Percentiles rank a stretch among this genome's conserved stretches.
phyloP scores from a whole-genome alignment of 1,139 yeast genomes.

The Taphrina deformans region DNA sequence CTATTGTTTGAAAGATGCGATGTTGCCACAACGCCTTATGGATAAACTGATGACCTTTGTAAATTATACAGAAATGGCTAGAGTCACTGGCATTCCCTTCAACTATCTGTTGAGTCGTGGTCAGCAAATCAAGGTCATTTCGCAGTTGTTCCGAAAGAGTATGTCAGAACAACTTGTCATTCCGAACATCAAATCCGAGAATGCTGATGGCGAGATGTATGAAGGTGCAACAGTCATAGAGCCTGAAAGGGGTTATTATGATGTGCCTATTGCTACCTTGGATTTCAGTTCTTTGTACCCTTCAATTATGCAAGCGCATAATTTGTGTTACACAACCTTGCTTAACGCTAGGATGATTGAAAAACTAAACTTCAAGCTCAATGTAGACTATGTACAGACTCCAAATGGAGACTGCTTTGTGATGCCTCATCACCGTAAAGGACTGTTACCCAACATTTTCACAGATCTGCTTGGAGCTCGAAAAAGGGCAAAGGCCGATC shows the following conservation, averaged over 20 bases:
- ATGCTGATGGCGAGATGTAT: conserved; percentile 76
- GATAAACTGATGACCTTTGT: conserved; percentile 95
- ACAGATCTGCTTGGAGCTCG: conserved; percentile 87
- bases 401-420: conserved; percentile 91
- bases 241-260: conserved; percentile 92
- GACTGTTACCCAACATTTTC: conserved; percentile 86
- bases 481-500: conserved; percentile 84
- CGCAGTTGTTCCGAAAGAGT: conserved; percentile 92
- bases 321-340: conserved; percentile 89
- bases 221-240: conserved; percentile 99
- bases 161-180: conserved; percentile 78
- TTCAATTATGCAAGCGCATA: conserved; percentile 99
- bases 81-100: conserved; percentile 98
- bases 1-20: conserved; percentile 95
- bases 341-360: conserved; percentile 69
- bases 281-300: conserved; percentile 98
- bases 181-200: conserved; percentile 85
- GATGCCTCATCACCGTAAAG: conserved; percentile 67
- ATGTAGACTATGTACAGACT: conserved; percentile 76
- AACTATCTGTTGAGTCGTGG: conserved; percentile 86
- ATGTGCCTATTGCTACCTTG: conserved; percentile 93
- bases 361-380: conserved; percentile 62
- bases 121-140: conserved; percentile 94
- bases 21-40: conserved; percentile 77
- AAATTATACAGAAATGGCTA: conserved; percentile 97